Evolutionary conservation across 2,329 filamentous ascomycete species (phyloP).

Genomic region (Alternaria brassicae): DNA sequence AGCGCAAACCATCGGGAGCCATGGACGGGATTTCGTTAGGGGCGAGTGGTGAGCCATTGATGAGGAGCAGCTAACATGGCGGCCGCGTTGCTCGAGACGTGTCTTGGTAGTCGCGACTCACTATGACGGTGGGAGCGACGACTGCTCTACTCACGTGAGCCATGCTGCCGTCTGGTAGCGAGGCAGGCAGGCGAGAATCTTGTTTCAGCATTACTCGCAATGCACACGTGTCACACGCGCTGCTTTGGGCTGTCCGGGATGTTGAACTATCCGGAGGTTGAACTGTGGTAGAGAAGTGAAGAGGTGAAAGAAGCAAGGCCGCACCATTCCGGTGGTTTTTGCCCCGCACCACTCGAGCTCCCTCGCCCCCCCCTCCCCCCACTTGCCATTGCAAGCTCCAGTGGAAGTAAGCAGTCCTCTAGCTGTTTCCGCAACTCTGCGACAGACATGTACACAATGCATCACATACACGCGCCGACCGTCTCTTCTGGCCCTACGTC

Average conservation of each 20-base stretch:
- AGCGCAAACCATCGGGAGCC: slow-evolving; percentile 21
- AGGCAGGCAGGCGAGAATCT: not conserved
- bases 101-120: slow-evolving; percentile 18
- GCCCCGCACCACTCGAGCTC: slow-evolving; percentile 24
- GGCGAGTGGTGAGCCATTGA: slow-evolving; percentile 11
- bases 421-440: not conserved
- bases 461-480: slow-evolving; percentile 72
- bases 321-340: slow-evolving; percentile 8
- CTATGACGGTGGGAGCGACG: slow-evolving; percentile 16
- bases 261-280: too few species aligned
- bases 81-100: slow-evolving; percentile 14
- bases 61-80: slow-evolving; percentile 4
- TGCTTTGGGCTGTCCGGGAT: too few species aligned
- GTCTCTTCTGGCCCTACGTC: slow-evolving; percentile 78
- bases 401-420: not conserved
- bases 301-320: not conserved
- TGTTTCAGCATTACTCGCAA: too few species aligned
- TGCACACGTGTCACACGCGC: not conserved
- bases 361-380: slow-evolving; percentile 8
- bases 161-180: not conserved
- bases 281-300: not conserved
- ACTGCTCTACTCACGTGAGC: not conserved
- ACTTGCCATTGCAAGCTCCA: not conserved
- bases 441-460: slow-evolving; percentile 57
- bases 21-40: slow-evolving; percentile 12